A percentile compares a stretch with the other conserved stretches of the same genome.
phyloP scores from a whole-genome alignment of 208 protist species.

The Tritrichomonas foetus region DNA sequence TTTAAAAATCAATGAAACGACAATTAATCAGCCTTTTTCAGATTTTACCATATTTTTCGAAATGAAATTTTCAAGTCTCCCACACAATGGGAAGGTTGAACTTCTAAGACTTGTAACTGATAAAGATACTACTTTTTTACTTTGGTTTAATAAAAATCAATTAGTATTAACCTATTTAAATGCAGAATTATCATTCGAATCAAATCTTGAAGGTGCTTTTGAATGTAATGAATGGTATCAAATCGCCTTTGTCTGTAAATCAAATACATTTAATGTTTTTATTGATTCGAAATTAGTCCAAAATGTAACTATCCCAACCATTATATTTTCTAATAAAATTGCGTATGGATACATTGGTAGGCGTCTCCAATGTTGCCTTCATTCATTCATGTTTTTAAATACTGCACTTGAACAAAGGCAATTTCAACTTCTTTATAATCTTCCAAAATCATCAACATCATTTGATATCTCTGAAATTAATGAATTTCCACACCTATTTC shows the following conservation, averaged over 20 bases:
- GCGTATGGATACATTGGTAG: neutral
- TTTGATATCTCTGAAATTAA: neutral
- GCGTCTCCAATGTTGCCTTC: neutral
- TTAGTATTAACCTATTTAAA: too few species aligned
- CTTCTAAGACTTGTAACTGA: too few species aligned
- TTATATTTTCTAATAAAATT: neutral
- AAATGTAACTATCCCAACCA: neutral
- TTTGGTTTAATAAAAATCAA: too few species aligned
- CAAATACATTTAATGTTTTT: neutral
- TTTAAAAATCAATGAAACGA: too few species aligned
- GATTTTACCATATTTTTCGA: too few species aligned
- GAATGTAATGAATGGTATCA: neutral
- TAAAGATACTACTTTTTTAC: too few species aligned
- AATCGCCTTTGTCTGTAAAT: neutral
- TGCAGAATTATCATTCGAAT: too few species aligned
- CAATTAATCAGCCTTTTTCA: too few species aligned
- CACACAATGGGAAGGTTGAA: too few species aligned
- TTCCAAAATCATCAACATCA: neutral
- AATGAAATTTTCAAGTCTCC: too few species aligned
- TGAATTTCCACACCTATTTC: neutral
- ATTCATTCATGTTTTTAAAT: neutral
- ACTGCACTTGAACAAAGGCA: neutral
- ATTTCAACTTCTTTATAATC: neutral
- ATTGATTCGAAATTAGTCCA: neutral
- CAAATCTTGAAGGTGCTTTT: neutral